Evolutionary conservation across 768 basidiomycete genomes (phyloP).

Genomic region (Pholiota conissans): DNA sequence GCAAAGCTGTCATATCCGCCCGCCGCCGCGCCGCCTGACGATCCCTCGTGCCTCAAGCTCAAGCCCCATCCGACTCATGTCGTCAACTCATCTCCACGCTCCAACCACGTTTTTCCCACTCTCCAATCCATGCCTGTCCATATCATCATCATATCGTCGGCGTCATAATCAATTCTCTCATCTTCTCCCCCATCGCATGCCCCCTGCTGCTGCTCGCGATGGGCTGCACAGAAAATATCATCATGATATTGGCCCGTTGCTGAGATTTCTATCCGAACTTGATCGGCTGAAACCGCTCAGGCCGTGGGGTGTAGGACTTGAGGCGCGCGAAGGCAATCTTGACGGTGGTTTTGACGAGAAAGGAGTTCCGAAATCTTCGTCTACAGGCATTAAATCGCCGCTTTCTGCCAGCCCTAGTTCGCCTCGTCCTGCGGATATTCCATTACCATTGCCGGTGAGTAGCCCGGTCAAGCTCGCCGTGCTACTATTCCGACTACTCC

Average conservation of each 20-base stretch:
- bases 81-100: slow-evolving; percentile 2
- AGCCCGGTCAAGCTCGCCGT: slow-evolving; percentile 20
- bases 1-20: not conserved
- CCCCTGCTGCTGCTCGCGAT: not conserved
- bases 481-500: slow-evolving; percentile 24
- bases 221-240: not conserved
- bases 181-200: not conserved
- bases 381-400: slow-evolving; percentile 18
- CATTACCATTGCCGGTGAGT: slow-evolving; percentile 5
- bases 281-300: not conserved
- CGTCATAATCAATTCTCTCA: slow-evolving; percentile 5
- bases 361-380: slow-evolving; percentile 42
- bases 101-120: slow-evolving; percentile 6
- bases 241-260: not conserved
- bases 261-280: not conserved
- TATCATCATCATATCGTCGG: slow-evolving; percentile 8
- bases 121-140: slow-evolving; percentile 1
- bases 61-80: not conserved
- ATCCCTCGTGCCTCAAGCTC: slow-evolving; percentile 5
- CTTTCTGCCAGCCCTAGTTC: slow-evolving; percentile 20
- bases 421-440: slow-evolving; percentile 7
- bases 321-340: slow-evolving; percentile 32
- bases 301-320: slow-evolving; percentile 19
- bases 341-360: slow-evolving; percentile 36
- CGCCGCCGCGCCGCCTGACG: not conserved